Evolutionary conservation across 1,284 basidiomycete species (phyloP).

Genomic region (Rhizoctonia solani): DNA sequence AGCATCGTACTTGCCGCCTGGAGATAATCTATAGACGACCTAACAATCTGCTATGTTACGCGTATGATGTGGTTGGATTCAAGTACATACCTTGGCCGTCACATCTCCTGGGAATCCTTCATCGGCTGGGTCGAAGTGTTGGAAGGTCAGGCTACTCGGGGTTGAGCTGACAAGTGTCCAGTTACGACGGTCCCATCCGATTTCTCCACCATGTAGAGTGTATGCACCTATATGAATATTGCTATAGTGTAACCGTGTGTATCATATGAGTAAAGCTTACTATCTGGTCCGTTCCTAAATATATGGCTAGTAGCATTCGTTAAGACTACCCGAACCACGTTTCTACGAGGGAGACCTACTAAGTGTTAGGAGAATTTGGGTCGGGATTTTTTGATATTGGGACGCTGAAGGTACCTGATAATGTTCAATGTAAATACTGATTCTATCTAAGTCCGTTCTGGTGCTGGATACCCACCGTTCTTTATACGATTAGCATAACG

Average conservation of each 20-base stretch:
- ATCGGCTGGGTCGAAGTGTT: conserved; percentile 54
- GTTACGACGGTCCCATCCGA: conserved; percentile 57
- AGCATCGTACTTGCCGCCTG: conserved; percentile 54
- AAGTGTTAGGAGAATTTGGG: conserved; percentile 47
- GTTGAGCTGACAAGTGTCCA: conserved; percentile 56
- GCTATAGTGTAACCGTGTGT: not conserved
- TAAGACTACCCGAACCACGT: not conserved
- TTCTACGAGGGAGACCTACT: not conserved
- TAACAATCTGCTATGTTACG: conserved; percentile 43
- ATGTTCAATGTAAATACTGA: not conserved
- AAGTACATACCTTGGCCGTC: conserved; percentile 50
- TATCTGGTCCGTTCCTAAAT: conserved; percentile 52
- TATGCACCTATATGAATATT: conserved; percentile 43
- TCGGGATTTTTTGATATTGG: conserved; percentile 52
- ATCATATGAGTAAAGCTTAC: conserved; percentile 32
- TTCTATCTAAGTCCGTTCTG: not conserved
- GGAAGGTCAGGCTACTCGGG: conserved; percentile 54
- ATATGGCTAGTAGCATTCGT: conserved; percentile 43
- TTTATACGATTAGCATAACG: conserved; percentile 53
- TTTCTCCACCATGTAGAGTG: conserved; percentile 58
- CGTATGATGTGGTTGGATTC: not conserved
- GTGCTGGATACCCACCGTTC: conserved; percentile 42
- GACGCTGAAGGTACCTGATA: conserved; percentile 53
- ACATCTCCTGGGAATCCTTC: conserved; percentile 62
- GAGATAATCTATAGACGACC: conserved; percentile 56